Base-by-base conservation (phyloP, 768 basidiomycete species). In the Tulasnella sp. region DNA sequence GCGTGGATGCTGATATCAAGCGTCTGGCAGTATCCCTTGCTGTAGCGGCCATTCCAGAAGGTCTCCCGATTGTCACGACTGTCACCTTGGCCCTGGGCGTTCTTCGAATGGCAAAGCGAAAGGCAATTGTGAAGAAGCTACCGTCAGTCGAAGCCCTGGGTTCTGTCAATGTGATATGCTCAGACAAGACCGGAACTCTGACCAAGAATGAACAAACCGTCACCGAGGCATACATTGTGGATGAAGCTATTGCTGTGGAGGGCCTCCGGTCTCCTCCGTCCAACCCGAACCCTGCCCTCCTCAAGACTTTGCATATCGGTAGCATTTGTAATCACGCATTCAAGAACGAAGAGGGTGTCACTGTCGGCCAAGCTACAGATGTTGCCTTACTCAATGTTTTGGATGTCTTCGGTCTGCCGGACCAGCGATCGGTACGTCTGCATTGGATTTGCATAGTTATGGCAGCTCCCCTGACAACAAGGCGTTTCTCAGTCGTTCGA, bases 31-130 rank as follows among this genome's bases (percentile, higher is more conserved):
- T 99, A 3, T 99, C 96, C 1, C 89, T 99, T 79, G 96, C 96
- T 40, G 96, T 99, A n/a, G 96, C 96, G 77, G 96, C 96, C 67
- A 99, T 99, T 80, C 96, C 96, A 0, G 96, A 99, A 85, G 96
- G 96, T 18, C 85, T 99, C 20, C 96, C 96, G 0, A 98, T 99
- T 78, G 96, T 99, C 35, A 98, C 97, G 0, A 99, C 96, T 0
- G 96, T 99, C 32, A 99, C 97, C 5, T 90, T 99, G 51, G 97
- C 97, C 1, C 88, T 99, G 37, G 96, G 96, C 61, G 96, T 99
- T 3, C 84, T 98, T 80, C 86, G 97, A 13, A 98, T 98, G 97
- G 90, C 95, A 0, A 94, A 93, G 81, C 90, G 95, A 32, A 97
- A 95, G 79, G 96, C 96, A 0, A 98, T 99, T 79, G 96, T 99